A percentile compares a stretch with the other conserved stretches of the same genome.
Conservation (phyloP, 2,329 filamentous ascomycete species). For the Neonectria punicea region DNA sequence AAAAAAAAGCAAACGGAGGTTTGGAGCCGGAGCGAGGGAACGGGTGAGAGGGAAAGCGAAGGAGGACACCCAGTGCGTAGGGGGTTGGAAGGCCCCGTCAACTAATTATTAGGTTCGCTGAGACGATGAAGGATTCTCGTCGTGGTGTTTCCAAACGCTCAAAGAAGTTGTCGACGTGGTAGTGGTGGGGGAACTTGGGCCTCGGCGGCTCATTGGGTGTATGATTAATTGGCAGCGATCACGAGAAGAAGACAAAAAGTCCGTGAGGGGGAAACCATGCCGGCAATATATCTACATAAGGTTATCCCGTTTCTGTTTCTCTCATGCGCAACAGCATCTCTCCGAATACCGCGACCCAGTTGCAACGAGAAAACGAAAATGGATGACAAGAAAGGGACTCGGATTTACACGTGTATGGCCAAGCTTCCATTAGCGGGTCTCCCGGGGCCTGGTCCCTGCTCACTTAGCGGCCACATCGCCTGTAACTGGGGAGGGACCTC, state of each 20-base stretch:
- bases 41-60: not conserved
- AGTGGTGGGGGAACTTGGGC: not conserved
- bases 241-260: not conserved
- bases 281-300: not conserved
- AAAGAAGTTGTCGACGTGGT: not conserved
- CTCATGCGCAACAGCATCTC: slow-evolving; percentile 4
- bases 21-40: not conserved
- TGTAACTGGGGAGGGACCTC: not conserved
- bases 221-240: slow-evolving; percentile 14
- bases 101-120: not conserved
- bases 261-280: not conserved
- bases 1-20: slow-evolving; percentile 7
- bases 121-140: not conserved
- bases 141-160: not conserved
- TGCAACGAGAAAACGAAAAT: not conserved
- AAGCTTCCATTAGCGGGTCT: slow-evolving; percentile 3
- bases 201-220: slow-evolving; percentile 6
- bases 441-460: slow-evolving; percentile 14
- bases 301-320: not conserved
- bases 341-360: not conserved
- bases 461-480: slow-evolving; percentile 18
- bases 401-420: not conserved
- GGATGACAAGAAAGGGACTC: not conserved
- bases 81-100: not conserved
- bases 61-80: not conserved